Evolutionary conservation across 1,139 yeast species (phyloP).

Genomic region (Candida neerlandica): DNA sequence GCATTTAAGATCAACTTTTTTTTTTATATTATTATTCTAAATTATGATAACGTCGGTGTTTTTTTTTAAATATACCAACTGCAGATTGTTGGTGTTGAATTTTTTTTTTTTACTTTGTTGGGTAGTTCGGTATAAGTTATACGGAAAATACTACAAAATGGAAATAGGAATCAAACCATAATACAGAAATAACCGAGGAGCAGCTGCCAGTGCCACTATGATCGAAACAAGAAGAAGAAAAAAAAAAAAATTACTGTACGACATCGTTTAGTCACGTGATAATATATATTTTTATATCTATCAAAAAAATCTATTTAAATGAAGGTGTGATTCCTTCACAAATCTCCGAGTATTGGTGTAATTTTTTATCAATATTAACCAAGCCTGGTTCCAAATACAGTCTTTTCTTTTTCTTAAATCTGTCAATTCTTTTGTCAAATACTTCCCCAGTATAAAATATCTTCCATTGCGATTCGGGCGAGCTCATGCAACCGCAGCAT

Average conservation of each 20-base stretch:
- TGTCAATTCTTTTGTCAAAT: slow-evolving; percentile 38
- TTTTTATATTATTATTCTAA: neutral
- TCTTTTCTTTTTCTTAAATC: slow-evolving; percentile 19
- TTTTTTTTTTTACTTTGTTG: slow-evolving; percentile 2
- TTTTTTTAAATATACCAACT: neutral
- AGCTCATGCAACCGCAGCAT: slow-evolving; percentile 68
- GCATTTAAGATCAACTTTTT: neutral
- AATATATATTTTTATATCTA: neutral
- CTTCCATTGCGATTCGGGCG: slow-evolving; percentile 62
- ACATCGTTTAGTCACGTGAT: neutral
- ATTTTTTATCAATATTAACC: slow-evolving; percentile 32
- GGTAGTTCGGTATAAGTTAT: neutral
- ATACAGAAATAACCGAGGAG: neutral
- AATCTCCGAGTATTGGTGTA: slow-evolving; percentile 30
- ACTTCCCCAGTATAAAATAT: slow-evolving; percentile 67
- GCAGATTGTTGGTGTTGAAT: neutral
- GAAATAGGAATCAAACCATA: neutral
- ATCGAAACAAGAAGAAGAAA: no score
- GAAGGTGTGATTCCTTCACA: slow-evolving; percentile 41
- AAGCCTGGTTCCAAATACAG: slow-evolving; percentile 16
- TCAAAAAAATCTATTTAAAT: slow-evolving; percentile 18
- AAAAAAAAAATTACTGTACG: no score
- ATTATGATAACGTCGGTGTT: no score
- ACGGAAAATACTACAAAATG: no score
- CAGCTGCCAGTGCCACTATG: no score